phyloP scores from a whole-genome alignment of 2,329 filamentous ascomycete genomes.

The Exophiala oligosperma region DNA sequence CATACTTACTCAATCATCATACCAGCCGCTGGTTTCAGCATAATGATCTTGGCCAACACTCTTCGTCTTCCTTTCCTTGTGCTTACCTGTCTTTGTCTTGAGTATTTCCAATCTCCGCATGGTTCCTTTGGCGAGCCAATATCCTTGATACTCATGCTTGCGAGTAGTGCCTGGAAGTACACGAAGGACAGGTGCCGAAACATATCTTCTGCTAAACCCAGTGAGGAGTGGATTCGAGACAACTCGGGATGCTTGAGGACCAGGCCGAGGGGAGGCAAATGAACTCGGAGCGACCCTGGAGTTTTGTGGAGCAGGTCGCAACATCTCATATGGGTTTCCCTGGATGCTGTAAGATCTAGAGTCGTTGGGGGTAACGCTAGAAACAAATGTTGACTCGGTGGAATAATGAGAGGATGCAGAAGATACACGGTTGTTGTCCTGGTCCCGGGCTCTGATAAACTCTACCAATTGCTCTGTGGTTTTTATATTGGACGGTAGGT shows the following conservation, averaged over 20 bases:
- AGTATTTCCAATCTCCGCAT: conserved; percentile 6
- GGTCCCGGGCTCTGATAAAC: conserved; percentile 7
- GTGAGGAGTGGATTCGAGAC: background rate
- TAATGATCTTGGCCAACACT: background rate
- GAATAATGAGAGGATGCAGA: conserved; percentile 11
- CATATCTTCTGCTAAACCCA: conserved; percentile 12
- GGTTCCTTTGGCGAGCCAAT: conserved; percentile 16
- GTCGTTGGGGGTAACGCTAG: background rate
- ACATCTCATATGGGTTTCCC: background rate
- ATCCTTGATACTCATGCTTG: conserved; percentile 12
- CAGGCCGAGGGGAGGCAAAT: background rate
- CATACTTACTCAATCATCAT: conserved; percentile 6
- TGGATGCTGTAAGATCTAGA: background rate
- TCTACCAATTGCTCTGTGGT: conserved; percentile 14
- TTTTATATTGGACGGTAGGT: conserved; percentile 4
- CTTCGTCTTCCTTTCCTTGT: conserved; percentile 5
- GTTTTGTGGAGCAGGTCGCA: background rate
- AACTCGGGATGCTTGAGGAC: background rate
- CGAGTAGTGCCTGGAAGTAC: conserved; percentile 13
- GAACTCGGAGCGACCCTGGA: background rate
- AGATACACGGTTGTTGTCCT: background rate
- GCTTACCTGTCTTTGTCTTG: conserved; percentile 1
- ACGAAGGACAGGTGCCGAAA: conserved; percentile 1
- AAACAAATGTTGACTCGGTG: background rate
- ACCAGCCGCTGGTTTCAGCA: conserved; percentile 21